Percentiles rank a stretch among this genome's conserved stretches.
These are phyloP conservation scores for Entomortierella parvispora DNA, from an alignment of 192 early-diverging fungal species.

Conservation along the genomic window DNA sequence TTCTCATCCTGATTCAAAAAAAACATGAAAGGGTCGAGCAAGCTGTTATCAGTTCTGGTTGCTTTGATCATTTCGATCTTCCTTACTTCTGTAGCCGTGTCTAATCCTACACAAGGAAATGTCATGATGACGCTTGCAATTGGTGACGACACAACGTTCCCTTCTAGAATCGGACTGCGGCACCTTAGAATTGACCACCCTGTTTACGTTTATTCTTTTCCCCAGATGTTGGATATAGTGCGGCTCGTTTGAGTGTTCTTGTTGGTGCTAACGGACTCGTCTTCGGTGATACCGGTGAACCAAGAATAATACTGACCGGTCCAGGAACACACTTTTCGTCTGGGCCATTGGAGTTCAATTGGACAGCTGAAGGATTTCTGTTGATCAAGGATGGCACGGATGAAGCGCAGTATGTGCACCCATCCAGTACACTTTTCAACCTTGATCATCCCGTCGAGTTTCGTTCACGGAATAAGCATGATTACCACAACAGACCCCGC, in stretches of 20 bases:
- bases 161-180: not conserved
- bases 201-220: conserved; percentile 1
- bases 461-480: not conserved
- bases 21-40: too few relatives aligned
- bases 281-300: conserved; percentile 6
- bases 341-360: conserved; percentile 16
- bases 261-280: conserved; percentile 3
- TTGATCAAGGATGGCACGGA: conserved; percentile 20
- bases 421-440: conserved; percentile 17
- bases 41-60: too few relatives aligned
- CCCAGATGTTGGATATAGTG: conserved; percentile 9
- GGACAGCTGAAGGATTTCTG: conserved; percentile 19
- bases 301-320: conserved; percentile 9
- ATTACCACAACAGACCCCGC: conserved; percentile 6
- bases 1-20: too few relatives aligned
- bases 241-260: conserved; percentile 15
- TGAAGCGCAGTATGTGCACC: conserved; percentile 12
- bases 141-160: not conserved
- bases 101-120: not conserved
- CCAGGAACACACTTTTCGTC: conserved; percentile 13
- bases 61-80: too few relatives aligned
- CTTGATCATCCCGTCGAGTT: conserved; percentile 8
- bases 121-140: not conserved
- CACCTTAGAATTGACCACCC: not conserved
- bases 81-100: not conserved